phyloP scores from a whole-genome alignment of 2,329 filamentous ascomycete genomes.

The Nothopassalora personata region DNA sequence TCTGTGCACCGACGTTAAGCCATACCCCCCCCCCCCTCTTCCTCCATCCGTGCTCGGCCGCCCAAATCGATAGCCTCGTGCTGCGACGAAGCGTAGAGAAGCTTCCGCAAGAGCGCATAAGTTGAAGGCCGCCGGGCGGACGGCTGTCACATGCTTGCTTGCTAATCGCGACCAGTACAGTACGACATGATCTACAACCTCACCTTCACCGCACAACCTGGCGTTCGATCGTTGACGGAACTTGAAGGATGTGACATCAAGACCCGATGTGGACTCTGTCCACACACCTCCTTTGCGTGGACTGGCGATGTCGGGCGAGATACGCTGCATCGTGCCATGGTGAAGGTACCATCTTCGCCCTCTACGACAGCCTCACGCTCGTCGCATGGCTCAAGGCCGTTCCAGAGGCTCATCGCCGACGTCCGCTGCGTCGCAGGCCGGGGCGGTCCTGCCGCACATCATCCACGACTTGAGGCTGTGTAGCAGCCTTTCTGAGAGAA shows the following conservation, averaged over 20 bases:
- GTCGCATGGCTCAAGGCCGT: neutral
- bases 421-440: neutral
- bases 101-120: neutral
- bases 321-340: neutral
- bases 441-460: too few relatives aligned
- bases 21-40: too few relatives aligned
- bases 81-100: neutral
- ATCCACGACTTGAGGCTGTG: too few relatives aligned
- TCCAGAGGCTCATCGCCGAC: neutral
- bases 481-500: too few relatives aligned
- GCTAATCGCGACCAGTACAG: neutral
- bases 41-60: too few relatives aligned
- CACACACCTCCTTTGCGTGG: neutral
- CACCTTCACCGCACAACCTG: slow-evolving; percentile 1
- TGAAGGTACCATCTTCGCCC: neutral
- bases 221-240: neutral
- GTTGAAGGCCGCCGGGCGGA: neutral
- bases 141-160: neutral
- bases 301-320: neutral
- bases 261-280: neutral
- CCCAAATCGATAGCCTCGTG: neutral
- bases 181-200: neutral
- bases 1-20: too few relatives aligned
- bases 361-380: neutral
- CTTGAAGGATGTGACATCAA: neutral